Base-by-base conservation (phyloP, 106 monocot species). In the Dioscorea zingiberensis region DNA sequence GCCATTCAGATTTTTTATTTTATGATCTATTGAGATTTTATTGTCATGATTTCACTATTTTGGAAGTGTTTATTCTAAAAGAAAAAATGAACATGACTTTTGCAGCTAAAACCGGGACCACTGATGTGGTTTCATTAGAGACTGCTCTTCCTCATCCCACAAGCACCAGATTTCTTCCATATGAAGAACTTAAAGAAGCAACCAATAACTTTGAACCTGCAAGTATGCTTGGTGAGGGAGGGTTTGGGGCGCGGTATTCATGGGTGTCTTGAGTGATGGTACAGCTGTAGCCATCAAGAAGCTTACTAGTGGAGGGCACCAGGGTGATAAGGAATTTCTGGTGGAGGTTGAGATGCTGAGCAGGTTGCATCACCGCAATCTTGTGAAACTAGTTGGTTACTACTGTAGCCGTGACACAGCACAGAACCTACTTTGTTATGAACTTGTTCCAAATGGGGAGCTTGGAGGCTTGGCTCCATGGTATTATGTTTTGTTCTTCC, bases 331-430 rank as follows among this genome's bases (percentile, higher is more conserved):
- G 67, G 97, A 97, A 64, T 97, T 97, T 65, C 59, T 92, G 32
- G 97, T 97, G 66, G 97, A 97, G 70, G 97, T 97, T 58, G 88
- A 97, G 54, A 97, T 97, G 97, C 77, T 97, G 64, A 97, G 97
- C 70, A 77, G 92, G 51, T 61, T 97, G 64, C 97, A 97, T 68
- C 97, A 97, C 72, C 82, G 97, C 30, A 97, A 97, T 84, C 81
- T 97, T 56, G 97, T 97, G 21, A 97, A 88, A 71, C 86, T 97
- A 55, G 77, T 97, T 72, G 97, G 97, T 55, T 97, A 92, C 60
- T 92, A 86, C 69, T 81, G 78, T 56, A 83, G 67, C 44, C 85
- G 77, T 30, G 91, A 88, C 60, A 74, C 83, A 9, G 79, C 81
- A 47, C 85, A 84, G 62, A 85, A 86, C 48, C 86, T 97, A 15